These are phyloP conservation scores for Didymella arachidicola DNA, from an alignment of 2,329 filamentous ascomycete species.

Conservation along the genomic window DNA sequence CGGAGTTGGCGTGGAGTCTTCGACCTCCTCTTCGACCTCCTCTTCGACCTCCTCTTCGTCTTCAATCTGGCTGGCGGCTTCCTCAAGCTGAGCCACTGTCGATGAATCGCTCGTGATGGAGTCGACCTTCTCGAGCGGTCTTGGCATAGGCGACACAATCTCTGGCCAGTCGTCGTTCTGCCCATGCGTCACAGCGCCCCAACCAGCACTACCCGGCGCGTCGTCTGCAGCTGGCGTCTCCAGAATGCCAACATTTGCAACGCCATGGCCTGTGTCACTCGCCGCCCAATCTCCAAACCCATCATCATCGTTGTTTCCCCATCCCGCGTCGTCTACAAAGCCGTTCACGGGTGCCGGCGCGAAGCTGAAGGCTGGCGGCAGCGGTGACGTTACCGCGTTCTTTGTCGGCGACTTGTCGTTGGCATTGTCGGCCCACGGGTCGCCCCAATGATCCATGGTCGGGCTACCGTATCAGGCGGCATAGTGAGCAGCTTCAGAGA, in stretches of 20 bases:
- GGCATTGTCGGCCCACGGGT: constrained; percentile 52
- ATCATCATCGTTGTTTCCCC: constrained; percentile 44
- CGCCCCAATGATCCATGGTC: constrained; percentile 54
- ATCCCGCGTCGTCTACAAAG: constrained; percentile 49
- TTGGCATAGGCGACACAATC: constrained; percentile 15
- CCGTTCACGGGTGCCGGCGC: constrained; percentile 37
- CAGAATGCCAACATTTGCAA: neutral
- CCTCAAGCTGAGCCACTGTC: constrained; percentile 31
- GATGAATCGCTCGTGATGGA: constrained; percentile 45
- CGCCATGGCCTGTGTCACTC: constrained; percentile 13
- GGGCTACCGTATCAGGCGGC: constrained; percentile 40
- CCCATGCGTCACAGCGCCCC: constrained; percentile 12
- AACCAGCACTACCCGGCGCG: constrained; percentile 12
- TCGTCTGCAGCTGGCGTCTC: neutral
- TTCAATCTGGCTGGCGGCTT: constrained; percentile 27
- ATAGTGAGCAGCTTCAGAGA: constrained; percentile 45
- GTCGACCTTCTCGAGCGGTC: constrained; percentile 27
- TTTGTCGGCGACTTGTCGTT: constrained; percentile 34
- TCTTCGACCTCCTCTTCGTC: constrained; percentile 23
- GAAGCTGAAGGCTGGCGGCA: constrained; percentile 23
- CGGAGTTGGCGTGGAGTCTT: constrained; percentile 9
- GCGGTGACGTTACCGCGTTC: constrained; percentile 33
- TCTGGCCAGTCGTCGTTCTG: constrained; percentile 21
- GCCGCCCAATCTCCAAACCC: constrained; percentile 42
- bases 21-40: constrained; percentile 22